These are phyloP conservation scores for Zygoascus bituminiphila DNA, from an alignment of 805 yeast genomes.

Conservation along the genomic window DNA sequence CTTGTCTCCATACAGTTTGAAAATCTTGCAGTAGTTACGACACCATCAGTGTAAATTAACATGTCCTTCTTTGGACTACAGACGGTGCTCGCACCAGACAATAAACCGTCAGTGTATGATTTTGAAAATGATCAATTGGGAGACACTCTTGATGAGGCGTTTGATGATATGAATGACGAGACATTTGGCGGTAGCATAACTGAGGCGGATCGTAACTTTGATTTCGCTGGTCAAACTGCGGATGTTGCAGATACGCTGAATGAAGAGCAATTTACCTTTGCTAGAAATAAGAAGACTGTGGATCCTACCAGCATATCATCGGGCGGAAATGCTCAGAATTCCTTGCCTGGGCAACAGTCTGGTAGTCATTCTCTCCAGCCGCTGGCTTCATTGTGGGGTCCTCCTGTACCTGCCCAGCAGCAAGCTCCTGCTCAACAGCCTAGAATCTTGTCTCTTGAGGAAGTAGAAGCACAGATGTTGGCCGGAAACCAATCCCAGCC, in stretches of 20 bases:
- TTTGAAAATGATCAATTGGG: slow-evolving; percentile 77
- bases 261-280: slow-evolving; percentile 24
- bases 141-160: slow-evolving; percentile 51
- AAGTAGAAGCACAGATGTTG: slow-evolving; percentile 71
- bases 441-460: slow-evolving; percentile 65
- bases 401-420: slow-evolving; percentile 24
- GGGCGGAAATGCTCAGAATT: neutral
- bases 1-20: neutral
- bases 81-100: slow-evolving; percentile 26
- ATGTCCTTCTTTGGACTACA: slow-evolving; percentile 69
- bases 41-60: neutral
- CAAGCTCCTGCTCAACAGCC: slow-evolving; percentile 21
- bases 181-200: slow-evolving; percentile 53
- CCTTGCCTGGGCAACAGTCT: slow-evolving; percentile 21
- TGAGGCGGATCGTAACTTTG: slow-evolving; percentile 53
- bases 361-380: slow-evolving; percentile 42
- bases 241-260: slow-evolving; percentile 22
- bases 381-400: slow-evolving; percentile 63
- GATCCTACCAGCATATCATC: neutral
- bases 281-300: slow-evolving; percentile 16
- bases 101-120: slow-evolving; percentile 38
- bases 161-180: slow-evolving; percentile 73
- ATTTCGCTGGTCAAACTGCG: slow-evolving; percentile 43
- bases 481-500: slow-evolving; percentile 33
- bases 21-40: neutral